Evolutionary conservation across 2,329 filamentous ascomycete species (phyloP), one percentile per base, ranked within the genome.

Genomic region (Talaromyces albobiverticillius): DNA sequence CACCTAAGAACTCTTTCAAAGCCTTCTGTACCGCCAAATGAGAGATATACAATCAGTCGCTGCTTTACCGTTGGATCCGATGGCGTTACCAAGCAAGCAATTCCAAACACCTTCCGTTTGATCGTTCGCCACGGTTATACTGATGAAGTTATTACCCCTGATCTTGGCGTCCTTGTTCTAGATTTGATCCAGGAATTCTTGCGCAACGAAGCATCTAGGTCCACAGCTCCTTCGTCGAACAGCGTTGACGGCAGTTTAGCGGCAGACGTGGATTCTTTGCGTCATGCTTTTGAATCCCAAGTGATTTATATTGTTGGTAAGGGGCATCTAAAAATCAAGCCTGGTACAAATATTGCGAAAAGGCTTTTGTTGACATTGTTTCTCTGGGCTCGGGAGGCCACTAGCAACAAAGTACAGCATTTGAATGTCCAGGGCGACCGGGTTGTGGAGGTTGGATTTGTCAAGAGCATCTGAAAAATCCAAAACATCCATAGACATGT

Each of bases 41-140:
- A 82, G 7, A 71, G 79, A 1, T 81, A 80, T 58, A 71, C 73
- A 14, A 49, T 63, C 50, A 53, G 42, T n/a, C 49, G 49, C 25
- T 43, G 61, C 14, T 56, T 46, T 40, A 51, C 53, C 14, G n/a
- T 64, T 66, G 5, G 67, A n/a, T 11, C 29, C 38, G 18, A 47
- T 22, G 26, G 20, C 54, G 13, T 20, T 10, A 38, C 20, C 49
- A 59, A 73, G 5, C 68, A 76, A 6, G 66, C 73, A 0, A 69
- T 88, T 16, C 82, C 82, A 0, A 81, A 84, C 29, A 86, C 84
- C 60, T 90, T 89, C 65, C 81, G 86, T 3, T 75, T 90, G 8
- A 82, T 87, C 2, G 77, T 89, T 2, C 82, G 87, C 11, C 85
- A 90, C 62, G 88, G 88, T 1, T 91, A 87, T 67, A 87, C 82